Base-by-base conservation (phyloP, 768 basidiomycete species). In the Trametes gibbosa region DNA sequence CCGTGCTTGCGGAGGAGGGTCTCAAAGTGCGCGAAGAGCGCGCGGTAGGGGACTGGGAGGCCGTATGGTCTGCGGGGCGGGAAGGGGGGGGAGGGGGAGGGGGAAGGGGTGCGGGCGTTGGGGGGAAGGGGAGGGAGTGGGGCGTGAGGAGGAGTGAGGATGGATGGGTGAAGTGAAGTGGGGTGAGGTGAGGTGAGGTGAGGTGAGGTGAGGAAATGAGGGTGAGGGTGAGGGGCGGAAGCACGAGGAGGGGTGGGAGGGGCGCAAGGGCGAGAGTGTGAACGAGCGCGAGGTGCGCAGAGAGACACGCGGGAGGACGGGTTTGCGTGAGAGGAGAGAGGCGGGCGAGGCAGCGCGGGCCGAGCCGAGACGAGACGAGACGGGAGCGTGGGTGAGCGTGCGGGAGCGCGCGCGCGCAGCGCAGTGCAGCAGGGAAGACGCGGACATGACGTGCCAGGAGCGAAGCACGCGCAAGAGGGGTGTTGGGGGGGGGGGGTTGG, bases 61-160 rank as follows among this genome's bases (percentile, higher is more conserved):
- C 89, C 89, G 69, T 95, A 98, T 3, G 95, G 94, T 68, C 95
- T 96, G 5, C 65, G 37, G 61, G 32, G 37, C n/a, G n/a, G n/a
- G n/a, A n/a, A 32, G 52, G 53, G 56, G 45, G 17, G n/a, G 35
- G 35, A 39, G 23, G 29, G 25, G 41, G 25, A 24, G 12, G 58
- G 21, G 17, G 21, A 60, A 48, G 52, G 55, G 49, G 53, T 8
- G 39, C 24, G 40, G n/a, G 16, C 25, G 51, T 4, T 19, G 27
- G n/a, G 35, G 32, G 41, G 19, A 23, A 37, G 50, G 35, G 41
- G 13, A 24, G n/a, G n/a, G n/a, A n/a, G n/a, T n/a, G n/a, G n/a
- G n/a, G n/a, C n/a, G n/a, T n/a, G n/a, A n/a, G n/a, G n/a, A n/a
- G n/a, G n/a, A n/a, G n/a, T n/a, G n/a, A 39, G 37, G 27, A 23